Percentiles rank a stretch among this genome's conserved stretches.
These are phyloP conservation scores for Leccinellum luteum DNA, from an alignment of 768 basidiomycete genomes.

Conservation along the genomic window DNA sequence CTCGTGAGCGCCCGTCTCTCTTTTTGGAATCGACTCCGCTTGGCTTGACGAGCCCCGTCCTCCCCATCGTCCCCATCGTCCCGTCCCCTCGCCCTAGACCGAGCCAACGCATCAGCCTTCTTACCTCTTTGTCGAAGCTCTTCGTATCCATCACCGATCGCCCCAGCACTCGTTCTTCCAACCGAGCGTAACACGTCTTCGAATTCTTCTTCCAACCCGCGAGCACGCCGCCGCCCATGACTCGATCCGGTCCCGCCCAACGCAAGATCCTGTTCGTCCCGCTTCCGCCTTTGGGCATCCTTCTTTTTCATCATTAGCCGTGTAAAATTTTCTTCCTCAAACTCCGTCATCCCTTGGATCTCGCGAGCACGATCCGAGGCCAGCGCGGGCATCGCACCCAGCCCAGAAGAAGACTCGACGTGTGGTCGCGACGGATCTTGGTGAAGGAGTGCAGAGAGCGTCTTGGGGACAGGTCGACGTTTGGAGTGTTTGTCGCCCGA, in stretches of 20 bases:
- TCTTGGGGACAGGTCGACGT: constrained; percentile 59
- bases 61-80: constrained; percentile 19
- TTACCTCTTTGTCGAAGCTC: constrained; percentile 68
- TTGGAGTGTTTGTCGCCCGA: constrained; percentile 43
- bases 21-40: constrained; percentile 44
- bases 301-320: constrained; percentile 89
- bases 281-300: constrained; percentile 63
- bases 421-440: constrained; percentile 61
- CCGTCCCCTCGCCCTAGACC: constrained; percentile 46
- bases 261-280: constrained; percentile 87
- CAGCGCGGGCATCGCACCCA: constrained; percentile 59
- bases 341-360: constrained; percentile 76
- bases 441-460: constrained; percentile 53
- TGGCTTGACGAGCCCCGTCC: constrained; percentile 31
- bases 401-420: constrained; percentile 67
- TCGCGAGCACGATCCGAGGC: constrained; percentile 69
- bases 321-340: constrained; percentile 94
- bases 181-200: constrained; percentile 70
- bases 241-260: constrained; percentile 70
- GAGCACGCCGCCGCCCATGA: constrained; percentile 55
- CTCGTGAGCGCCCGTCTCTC: constrained; percentile 38
- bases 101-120: constrained; percentile 56
- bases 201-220: constrained; percentile 83
- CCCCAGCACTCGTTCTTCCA: constrained; percentile 41
- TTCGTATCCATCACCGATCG: constrained; percentile 74